phyloP scores from a whole-genome alignment of 306 rosid species.

The Cucurbita argyrosperma region DNA sequence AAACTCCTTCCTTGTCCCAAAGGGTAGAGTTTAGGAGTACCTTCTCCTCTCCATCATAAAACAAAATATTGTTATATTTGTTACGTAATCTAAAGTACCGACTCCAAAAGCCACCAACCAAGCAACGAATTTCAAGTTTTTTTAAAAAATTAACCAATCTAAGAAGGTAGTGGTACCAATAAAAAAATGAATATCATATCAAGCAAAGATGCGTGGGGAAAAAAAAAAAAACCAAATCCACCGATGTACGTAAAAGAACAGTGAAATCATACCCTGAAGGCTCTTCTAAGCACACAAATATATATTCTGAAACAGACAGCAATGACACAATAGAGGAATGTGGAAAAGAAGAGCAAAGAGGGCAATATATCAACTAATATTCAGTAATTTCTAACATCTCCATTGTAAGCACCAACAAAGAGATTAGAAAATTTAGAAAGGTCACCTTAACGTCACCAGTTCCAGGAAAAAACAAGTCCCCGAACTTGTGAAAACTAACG shows the following conservation, averaged over 20 bases:
- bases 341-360: not conserved
- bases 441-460: slow-evolving; percentile 95
- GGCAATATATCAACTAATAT: not conserved
- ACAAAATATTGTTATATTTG: no score
- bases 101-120: no score
- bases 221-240: not conserved
- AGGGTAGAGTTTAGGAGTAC: no score
- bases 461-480: slow-evolving; percentile 91
- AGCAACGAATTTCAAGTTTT: not conserved
- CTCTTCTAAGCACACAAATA: not conserved
- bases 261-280: not conserved
- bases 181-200: not conserved
- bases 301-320: not conserved
- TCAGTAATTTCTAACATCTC: not conserved
- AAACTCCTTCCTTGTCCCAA: no score
- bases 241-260: not conserved
- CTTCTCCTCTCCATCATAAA: no score
- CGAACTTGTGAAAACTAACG: slow-evolving; percentile 94
- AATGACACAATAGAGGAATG: not conserved
- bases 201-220: not conserved
- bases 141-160: not conserved
- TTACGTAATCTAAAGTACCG: no score
- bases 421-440: slow-evolving; percentile 15
- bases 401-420: not conserved
- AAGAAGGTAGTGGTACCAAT: not conserved